Conservation (phyloP, 2,329 filamentous ascomycete genomes). For the Herpotrichia juniperi region DNA sequence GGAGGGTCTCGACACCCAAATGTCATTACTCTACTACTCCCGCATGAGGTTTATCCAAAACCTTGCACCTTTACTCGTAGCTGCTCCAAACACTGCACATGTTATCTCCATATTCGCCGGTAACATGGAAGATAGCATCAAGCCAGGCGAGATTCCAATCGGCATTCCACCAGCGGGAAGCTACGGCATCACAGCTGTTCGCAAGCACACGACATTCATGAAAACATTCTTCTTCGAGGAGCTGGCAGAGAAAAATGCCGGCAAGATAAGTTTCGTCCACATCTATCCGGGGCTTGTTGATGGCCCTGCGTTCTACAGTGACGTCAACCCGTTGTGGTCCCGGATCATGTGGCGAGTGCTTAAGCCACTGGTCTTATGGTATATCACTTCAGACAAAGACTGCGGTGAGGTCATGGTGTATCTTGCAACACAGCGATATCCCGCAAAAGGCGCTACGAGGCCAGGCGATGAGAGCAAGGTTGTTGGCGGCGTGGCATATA, state of each 20-base stretch:
- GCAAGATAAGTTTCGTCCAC: slow-evolving; percentile 33
- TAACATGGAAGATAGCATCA: slow-evolving; percentile 31
- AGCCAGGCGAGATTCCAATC: slow-evolving; percentile 31
- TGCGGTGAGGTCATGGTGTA: slow-evolving; percentile 40
- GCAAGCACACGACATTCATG: slow-evolving; percentile 39
- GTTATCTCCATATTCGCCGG: slow-evolving; percentile 45
- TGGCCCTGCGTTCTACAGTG: slow-evolving; percentile 30
- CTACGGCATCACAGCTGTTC: slow-evolving; percentile 34
- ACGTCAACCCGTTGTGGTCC: slow-evolving; percentile 37
- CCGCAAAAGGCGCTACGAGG: slow-evolving; percentile 10
- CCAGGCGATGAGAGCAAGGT: slow-evolving; percentile 1
- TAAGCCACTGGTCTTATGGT: slow-evolving; percentile 28
- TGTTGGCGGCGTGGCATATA: slow-evolving; percentile 6
- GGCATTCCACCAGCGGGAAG: slow-evolving; percentile 22
- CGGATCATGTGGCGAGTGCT: slow-evolving; percentile 29
- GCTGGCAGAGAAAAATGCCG: slow-evolving; percentile 30
- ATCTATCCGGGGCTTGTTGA: slow-evolving; percentile 44
- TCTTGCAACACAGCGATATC: slow-evolving; percentile 23
- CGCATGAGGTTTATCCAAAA: slow-evolving; percentile 12
- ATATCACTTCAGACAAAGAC: slow-evolving; percentile 27
- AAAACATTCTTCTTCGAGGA: slow-evolving; percentile 40
- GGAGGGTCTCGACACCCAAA: slow-evolving; percentile 13
- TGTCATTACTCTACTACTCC: slow-evolving; percentile 15
- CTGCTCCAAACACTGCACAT: slow-evolving; percentile 20
- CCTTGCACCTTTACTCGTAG: slow-evolving; percentile 7